Evolutionary conservation across 1,139 yeast genomes (phyloP), one percentile per base, ranked within the genome.

Genomic region (Protomyces lactucae-debilis): DNA sequence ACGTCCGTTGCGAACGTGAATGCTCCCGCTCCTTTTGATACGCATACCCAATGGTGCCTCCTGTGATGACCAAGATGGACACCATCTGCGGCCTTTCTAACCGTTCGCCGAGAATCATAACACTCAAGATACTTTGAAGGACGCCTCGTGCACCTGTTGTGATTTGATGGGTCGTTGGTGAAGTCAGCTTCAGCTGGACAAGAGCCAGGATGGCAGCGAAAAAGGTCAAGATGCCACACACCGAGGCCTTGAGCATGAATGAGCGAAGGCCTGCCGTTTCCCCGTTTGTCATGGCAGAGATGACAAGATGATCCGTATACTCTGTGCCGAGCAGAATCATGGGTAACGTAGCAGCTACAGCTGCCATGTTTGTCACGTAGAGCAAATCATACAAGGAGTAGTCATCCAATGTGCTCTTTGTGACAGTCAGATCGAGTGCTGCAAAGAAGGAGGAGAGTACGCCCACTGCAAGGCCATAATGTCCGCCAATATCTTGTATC

Each of bases 81-180:
- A 56, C 39, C 54, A 55, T 45, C 25, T 59, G 61, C 35, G 64
- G 59, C 28, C 46, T 46, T 35, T 61, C 61, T 40, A 61, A 45
- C 16, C 45, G 52, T 25, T 65, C 67, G 16, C 51, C 32, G 21
- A 65, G 45, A 37, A 60, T 36, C 59, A 54, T 45, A 25, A 65
- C 63, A 21, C 65, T 61, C 16, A 65, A 53, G 28, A 65, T 45
- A 14, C 64, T 60, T 39, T 65, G 67, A 28, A 61, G 55, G 14
- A 65, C 63, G 18, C 67, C 65, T 9, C 67, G 64, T 5, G 65
- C 56, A 18, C 65, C 60, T 12, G 64, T 61, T 46, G 65, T 55
- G 57, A 65, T 65, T 45, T 60, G 63, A 36, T 65, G 64, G 18
- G 67, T 60, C 6, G 64, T 61, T 5, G 67, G 65, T 8, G 67